These are phyloP conservation scores for Phytophthora sansomeana DNA, from an alignment of 352 stramenopile genomes.

Conservation along the genomic window DNA sequence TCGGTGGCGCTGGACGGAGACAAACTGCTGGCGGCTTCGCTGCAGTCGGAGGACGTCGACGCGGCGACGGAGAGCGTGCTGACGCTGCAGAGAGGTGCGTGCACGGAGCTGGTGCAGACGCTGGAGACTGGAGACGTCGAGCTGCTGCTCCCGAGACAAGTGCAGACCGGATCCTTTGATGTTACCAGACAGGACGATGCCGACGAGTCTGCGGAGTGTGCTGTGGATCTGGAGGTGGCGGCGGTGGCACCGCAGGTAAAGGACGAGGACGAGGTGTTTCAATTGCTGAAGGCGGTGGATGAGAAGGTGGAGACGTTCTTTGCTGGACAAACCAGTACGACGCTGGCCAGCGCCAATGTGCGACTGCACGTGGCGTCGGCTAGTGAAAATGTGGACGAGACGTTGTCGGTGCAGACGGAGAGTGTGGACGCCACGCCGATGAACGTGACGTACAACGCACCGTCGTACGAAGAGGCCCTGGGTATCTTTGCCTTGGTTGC, in stretches of 20 bases:
- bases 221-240: constrained; percentile 36
- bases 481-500: constrained; percentile 64
- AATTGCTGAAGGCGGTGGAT: constrained; percentile 55
- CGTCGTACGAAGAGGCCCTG: constrained; percentile 68
- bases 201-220: constrained; percentile 26
- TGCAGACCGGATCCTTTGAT: constrained; percentile 37
- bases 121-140: constrained; percentile 18
- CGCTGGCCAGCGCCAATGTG: constrained; percentile 42
- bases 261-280: constrained; percentile 31
- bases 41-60: constrained; percentile 13
- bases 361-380: constrained; percentile 35
- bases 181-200: constrained; percentile 24
- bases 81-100: constrained; percentile 40
- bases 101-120: constrained; percentile 32
- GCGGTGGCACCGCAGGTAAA: constrained; percentile 9
- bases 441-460: constrained; percentile 48
- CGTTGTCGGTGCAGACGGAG: constrained; percentile 11
- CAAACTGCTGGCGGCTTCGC: constrained; percentile 38
- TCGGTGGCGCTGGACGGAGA: constrained; percentile 28
- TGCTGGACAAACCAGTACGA: constrained; percentile 28
- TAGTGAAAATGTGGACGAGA: constrained; percentile 6
- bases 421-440: constrained; percentile 7
- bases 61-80: constrained; percentile 26
- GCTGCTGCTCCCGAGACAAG: constrained; percentile 32
- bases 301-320: constrained; percentile 53